phyloP scores from a whole-genome alignment of 306 rosid species.

The Datisca glomerata region DNA sequence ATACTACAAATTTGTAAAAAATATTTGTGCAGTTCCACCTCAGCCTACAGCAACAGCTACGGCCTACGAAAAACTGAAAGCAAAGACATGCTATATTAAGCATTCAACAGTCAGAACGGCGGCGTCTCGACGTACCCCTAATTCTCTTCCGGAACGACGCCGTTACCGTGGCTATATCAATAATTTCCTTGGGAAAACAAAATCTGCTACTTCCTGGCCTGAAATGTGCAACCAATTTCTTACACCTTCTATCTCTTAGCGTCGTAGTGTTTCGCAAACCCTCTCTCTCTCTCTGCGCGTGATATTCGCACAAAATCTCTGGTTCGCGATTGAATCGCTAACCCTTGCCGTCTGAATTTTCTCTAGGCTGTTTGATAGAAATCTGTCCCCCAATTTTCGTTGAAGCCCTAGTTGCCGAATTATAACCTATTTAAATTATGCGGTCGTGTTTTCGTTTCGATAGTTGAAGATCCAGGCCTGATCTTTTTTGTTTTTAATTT shows the following conservation, averaged over 20 bases:
- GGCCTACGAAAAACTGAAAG: too few relatives aligned
- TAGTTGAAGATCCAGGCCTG: constrained; percentile 47
- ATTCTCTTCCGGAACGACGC: too few relatives aligned
- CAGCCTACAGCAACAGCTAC: too few relatives aligned
- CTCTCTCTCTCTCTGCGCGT: constrained; percentile 11
- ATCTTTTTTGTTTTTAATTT: constrained; percentile 31
- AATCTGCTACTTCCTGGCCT: constrained; percentile 21
- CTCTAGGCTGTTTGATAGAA: too few relatives aligned
- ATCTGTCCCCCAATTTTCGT: too few relatives aligned
- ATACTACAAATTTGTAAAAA: too few relatives aligned
- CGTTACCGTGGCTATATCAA: too few relatives aligned
- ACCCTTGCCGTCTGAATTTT: constrained; percentile 33
- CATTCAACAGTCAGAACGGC: constrained; percentile 8
- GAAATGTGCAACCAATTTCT: constrained; percentile 18
- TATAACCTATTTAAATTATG: constrained; percentile 3
- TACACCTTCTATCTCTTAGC: constrained; percentile 8
- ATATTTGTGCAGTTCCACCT: too few relatives aligned
- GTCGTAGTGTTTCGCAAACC: constrained; percentile 28
- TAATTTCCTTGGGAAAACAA: too few relatives aligned
- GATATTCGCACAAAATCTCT: constrained; percentile 46
- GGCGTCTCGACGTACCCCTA: constrained; percentile 18
- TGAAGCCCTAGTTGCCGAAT: constrained; percentile 37
- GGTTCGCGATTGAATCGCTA: constrained; percentile 31
- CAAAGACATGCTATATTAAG: too few relatives aligned
- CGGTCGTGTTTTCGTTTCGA: constrained; percentile 3